A percentile compares a stretch with the other conserved stretches of the same genome.
These are phyloP conservation scores for Camellia oleifera DNA, from an alignment of 179 eudicot species.

Conservation along the genomic window DNA sequence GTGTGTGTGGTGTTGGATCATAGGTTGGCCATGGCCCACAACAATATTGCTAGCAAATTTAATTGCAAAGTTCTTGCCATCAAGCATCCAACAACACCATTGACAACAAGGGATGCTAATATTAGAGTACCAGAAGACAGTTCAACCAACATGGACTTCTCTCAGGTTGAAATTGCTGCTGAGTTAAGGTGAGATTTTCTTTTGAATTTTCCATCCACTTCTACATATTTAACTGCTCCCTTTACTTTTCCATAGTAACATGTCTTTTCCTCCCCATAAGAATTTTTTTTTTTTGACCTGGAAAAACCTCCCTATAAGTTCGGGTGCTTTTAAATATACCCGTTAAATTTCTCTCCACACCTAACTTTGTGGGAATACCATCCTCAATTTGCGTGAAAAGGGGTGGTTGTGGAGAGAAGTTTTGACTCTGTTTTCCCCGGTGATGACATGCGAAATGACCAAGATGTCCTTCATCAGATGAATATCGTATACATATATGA, in stretches of 20 bases:
- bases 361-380: too few relatives aligned
- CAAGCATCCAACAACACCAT: slow-evolving; percentile 56
- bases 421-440: neutral
- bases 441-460: neutral
- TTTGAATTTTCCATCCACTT: neutral
- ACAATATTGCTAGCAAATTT: slow-evolving; percentile 49
- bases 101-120: slow-evolving; percentile 23
- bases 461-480: neutral
- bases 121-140: slow-evolving; percentile 21
- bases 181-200: slow-evolving; percentile 47
- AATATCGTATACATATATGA: neutral
- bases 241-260: too few relatives aligned
- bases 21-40: slow-evolving; percentile 65
- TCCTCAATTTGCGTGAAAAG: too few relatives aligned
- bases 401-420: too few relatives aligned
- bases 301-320: too few relatives aligned
- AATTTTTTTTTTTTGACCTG: too few relatives aligned
- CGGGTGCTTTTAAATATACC: too few relatives aligned
- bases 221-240: neutral
- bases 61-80: slow-evolving; percentile 83
- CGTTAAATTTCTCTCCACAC: too few relatives aligned
- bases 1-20: slow-evolving; percentile 2
- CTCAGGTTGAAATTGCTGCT: slow-evolving; percentile 64
- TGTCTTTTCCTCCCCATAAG: too few relatives aligned
- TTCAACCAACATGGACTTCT: slow-evolving; percentile 62